Base-by-base conservation (phyloP, 805 yeast species). In the Candida ipomoeae region DNA sequence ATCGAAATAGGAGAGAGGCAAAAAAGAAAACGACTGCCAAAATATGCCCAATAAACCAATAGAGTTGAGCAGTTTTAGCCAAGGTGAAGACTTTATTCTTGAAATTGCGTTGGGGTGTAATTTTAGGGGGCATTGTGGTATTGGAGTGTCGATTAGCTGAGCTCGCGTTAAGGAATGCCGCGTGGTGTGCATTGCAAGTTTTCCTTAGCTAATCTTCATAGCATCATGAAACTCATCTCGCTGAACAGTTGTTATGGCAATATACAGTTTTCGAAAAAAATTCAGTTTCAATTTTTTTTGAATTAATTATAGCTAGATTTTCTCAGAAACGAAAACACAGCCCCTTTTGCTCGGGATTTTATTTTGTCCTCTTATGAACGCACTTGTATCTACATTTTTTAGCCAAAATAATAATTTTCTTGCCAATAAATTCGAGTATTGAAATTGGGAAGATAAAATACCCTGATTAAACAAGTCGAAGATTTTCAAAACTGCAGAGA, bases 21-120 rank as follows among this genome's bases (percentile, higher is more conserved):
- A 66, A 50, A 59, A 77, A 76, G 63, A 68, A 78, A 48, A 64
- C 56, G 2, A 81, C 55, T 2, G 83, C 79, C 32, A 73, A 61
- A 13, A 79, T 71, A 64, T 85, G 88, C 15, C 87, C 85, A 26
- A 82, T 48, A 56, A 78, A 85, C 91, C 91, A 85, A 58, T 81
- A 81, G 61, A 85, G 83, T 62, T 84, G 89, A 23, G 53, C 44
- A 2, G 55, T 39, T 29, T 40, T 50, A 6, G 58, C 44, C 33
- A 57, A 48, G 11, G 44, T 37, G 18, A 39, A 10, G 23, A 53
- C 5, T 33, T 36, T 50, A 7, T 34, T 29, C 31, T 39, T 23
- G 4, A 42, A 42, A 18, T 15, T 42, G 38, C 31, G 38, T 21
- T 42, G 37, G n/a, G 26, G 18, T 42, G 15, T 42, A 18, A n/a